A percentile compares a stretch with the other conserved stretches of the same genome.
Evolutionary conservation across 2,329 filamentous ascomycete genomes (phyloP).

Genomic region (Xylaria sp.): DNA sequence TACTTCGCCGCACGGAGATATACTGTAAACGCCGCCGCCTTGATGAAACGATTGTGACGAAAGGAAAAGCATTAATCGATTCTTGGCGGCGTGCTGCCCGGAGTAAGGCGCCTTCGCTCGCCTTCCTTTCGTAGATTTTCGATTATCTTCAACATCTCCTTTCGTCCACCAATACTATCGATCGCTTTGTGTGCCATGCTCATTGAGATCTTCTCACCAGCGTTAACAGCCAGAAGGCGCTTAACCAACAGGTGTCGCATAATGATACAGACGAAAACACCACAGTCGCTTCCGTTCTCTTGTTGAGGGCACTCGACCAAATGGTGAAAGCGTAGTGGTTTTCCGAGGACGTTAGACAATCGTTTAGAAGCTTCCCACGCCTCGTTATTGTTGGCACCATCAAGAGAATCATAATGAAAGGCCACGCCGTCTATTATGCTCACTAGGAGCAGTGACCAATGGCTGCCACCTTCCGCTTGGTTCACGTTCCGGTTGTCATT

Average conservation of each 20-base stretch:
- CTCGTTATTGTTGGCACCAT: conserved; percentile 77
- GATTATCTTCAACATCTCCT: conserved; percentile 92
- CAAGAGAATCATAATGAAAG: conserved; percentile 95
- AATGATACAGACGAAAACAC: conserved; percentile 92
- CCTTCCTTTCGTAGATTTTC: conserved; percentile 88
- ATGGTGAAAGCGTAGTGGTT: conserved; percentile 78
- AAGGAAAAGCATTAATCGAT: conserved; percentile 52
- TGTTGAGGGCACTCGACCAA: conserved; percentile 89
- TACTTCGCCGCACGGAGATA: neutral
- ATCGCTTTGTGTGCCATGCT: conserved; percentile 87
- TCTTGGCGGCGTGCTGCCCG: conserved; percentile 55
- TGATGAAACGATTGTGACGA: neutral
- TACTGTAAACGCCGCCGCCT: neutral
- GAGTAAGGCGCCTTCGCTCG: conserved; percentile 71
- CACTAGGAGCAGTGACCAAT: conserved; percentile 94
- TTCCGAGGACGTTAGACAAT: conserved; percentile 73
- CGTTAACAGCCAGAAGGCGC: conserved; percentile 80
- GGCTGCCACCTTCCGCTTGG: conserved; percentile 86
- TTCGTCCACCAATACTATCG: conserved; percentile 80
- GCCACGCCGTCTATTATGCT: conserved; percentile 88
- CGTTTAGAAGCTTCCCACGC: conserved; percentile 76
- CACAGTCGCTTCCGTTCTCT: conserved; percentile 92
- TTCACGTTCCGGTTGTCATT: conserved; percentile 85
- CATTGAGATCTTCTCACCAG: conserved; percentile 91
- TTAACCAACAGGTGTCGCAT: conserved; percentile 95